Base-by-base conservation (phyloP, 2,329 filamentous ascomycete genomes). In the Neocucurbitaria cava region DNA sequence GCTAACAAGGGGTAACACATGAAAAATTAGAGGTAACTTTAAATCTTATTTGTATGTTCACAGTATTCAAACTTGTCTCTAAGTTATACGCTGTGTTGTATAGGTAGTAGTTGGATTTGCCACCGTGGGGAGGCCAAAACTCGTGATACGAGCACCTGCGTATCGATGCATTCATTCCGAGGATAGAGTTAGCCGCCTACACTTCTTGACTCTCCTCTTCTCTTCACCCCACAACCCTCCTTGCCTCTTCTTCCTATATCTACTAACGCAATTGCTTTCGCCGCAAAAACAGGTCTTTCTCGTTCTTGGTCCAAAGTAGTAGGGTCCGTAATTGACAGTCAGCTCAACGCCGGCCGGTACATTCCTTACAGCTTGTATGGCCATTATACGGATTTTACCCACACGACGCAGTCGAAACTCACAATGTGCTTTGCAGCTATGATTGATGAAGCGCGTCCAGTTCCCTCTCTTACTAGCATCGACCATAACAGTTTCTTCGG, bases 361-460 rank as follows among this genome's bases (percentile, higher is more conserved):
- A 40, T 55, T 36, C 15, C 20, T 45, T 1, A 48, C 31, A 9
- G 55, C 46, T 44, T 59, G 45, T 10, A 63, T 49, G 9, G 36
- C 46, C 59, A 65, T 65, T 20, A 63, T 58, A 7, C 57, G 31
- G 36, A 49, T 49, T 1, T 33, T 31, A 7, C 59, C 59, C 2
- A 61, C 54, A 11, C 59, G 26, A 18, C 52, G 41, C 3, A 59
- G 13, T 6, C 51, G 18, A 31, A 61, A 65, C 0, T 40, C 26
- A 18, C 50, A 45, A 42, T 60, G 46, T 20, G 59, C 35, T 1
- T 48, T 36, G 33, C 62, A 65, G 1, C 39, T 49, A 30, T 64
- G 60, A 23, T 63, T 65, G 18, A 64, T 61, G 28, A 65, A 65
- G 8, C 62, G 36, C 30, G 58, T 63, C 60, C 60, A 65, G 39